A percentile compares a stretch with the other conserved stretches of the same genome.
These are phyloP conservation scores for Claviceps sp. DNA, from an alignment of 2,329 filamentous ascomycete species.

Conservation along the genomic window DNA sequence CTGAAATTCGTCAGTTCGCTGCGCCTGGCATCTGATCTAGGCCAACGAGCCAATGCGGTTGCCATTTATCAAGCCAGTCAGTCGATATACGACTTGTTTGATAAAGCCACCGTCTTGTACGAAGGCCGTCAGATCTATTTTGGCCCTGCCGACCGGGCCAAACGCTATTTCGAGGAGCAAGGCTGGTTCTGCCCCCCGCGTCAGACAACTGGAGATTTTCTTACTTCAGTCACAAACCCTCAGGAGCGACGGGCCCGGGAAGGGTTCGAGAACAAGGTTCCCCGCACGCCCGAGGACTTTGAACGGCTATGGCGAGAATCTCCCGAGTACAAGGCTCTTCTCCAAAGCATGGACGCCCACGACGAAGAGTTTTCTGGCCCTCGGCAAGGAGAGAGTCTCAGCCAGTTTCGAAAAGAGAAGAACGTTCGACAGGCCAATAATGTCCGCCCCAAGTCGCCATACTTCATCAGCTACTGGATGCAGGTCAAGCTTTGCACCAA, in stretches of 20 bases:
- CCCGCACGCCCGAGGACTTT: constrained; percentile 58
- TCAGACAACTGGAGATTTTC: constrained; percentile 56
- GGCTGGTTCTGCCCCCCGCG: constrained; percentile 55
- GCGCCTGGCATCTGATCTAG: constrained; percentile 50
- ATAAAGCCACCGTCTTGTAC: constrained; percentile 63
- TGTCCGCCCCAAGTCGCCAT: constrained; percentile 40
- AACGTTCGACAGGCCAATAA: constrained; percentile 37
- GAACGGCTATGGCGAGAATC: constrained; percentile 34
- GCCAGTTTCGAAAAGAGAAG: constrained; percentile 34
- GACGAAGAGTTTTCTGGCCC: constrained; percentile 31
- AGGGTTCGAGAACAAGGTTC: constrained; percentile 48
- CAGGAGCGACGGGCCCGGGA: constrained; percentile 39
- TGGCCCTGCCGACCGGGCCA: constrained; percentile 46
- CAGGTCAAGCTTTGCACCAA: constrained; percentile 38
- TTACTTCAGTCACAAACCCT: constrained; percentile 56
- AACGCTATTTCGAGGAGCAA: constrained; percentile 51
- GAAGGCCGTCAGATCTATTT: constrained; percentile 70
- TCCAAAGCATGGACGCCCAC: constrained; percentile 37
- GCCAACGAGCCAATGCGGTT: constrained; percentile 47
- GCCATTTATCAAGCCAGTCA: constrained; percentile 65
- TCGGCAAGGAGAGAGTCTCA: constrained; percentile 23
- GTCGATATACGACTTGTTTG: constrained; percentile 57
- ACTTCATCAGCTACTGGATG: constrained; percentile 41
- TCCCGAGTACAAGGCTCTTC: constrained; percentile 27
- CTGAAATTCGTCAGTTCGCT: constrained; percentile 59